Conservation (phyloP, 176 grass and related monocot genomes). For the Oryza officinalis region DNA sequence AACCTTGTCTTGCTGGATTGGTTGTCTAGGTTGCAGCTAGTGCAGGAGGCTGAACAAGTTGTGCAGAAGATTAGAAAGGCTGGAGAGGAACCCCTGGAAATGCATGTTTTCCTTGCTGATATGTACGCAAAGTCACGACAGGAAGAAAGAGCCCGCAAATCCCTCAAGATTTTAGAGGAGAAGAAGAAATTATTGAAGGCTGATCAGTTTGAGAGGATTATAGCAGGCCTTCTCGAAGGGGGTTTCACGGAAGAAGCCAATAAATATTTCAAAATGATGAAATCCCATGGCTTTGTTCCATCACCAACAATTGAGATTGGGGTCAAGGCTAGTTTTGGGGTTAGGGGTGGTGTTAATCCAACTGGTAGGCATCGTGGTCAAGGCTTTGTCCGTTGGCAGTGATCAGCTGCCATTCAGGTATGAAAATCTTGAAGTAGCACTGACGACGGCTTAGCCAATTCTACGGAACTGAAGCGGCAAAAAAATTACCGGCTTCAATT, state of each 20-base stretch:
- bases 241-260: slow-evolving; percentile 63
- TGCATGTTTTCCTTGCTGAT: slow-evolving; percentile 73
- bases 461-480: background rate
- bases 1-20: slow-evolving; percentile 67
- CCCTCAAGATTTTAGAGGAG: slow-evolving; percentile 75
- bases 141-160: slow-evolving; percentile 59
- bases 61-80: slow-evolving; percentile 51
- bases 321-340: slow-evolving; percentile 21
- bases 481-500: background rate
- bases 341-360: background rate
- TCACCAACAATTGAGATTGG: slow-evolving; percentile 38
- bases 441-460: background rate
- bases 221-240: slow-evolving; percentile 52
- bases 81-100: slow-evolving; percentile 61
- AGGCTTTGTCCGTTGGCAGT: background rate
- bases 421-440: background rate
- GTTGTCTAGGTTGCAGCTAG: slow-evolving; percentile 66
- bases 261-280: slow-evolving; percentile 69
- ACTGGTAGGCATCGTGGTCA: slow-evolving; percentile 14
- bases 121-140: slow-evolving; percentile 64
- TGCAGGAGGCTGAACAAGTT: slow-evolving; percentile 73
- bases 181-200: slow-evolving; percentile 61
- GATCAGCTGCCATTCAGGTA: background rate
- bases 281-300: slow-evolving; percentile 50
- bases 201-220: slow-evolving; percentile 76